Percentiles rank a stretch among this genome's conserved stretches.
These are phyloP conservation scores for Colletotrichum aenigma DNA, from an alignment of 2,329 filamentous ascomycete species.

Conservation along the genomic window DNA sequence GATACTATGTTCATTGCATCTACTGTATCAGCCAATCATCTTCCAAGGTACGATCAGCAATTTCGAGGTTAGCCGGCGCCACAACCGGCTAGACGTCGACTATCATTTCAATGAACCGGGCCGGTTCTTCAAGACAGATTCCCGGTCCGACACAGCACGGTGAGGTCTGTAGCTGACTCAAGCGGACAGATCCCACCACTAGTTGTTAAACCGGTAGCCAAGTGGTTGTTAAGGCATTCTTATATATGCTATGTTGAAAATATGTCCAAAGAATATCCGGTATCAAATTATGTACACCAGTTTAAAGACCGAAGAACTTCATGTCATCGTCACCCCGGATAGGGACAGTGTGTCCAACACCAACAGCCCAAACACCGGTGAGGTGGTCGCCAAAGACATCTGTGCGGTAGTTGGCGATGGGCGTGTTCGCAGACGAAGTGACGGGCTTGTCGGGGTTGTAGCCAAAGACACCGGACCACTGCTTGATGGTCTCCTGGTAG, in stretches of 20 bases:
- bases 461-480: slow-evolving; percentile 58
- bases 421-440: slow-evolving; percentile 33
- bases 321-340: slow-evolving; percentile 18
- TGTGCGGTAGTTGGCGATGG: slow-evolving; percentile 41
- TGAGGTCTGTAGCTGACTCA: neutral
- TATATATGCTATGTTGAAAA: neutral
- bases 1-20: neutral
- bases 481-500: slow-evolving; percentile 61
- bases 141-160: neutral
- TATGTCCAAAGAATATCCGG: neutral
- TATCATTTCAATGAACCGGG: neutral
- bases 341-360: slow-evolving; percentile 26
- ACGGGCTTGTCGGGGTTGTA: slow-evolving; percentile 33
- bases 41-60: neutral
- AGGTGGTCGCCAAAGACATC: slow-evolving; percentile 40
- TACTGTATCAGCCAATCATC: neutral
- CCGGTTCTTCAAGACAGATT: neutral
- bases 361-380: slow-evolving; percentile 26
- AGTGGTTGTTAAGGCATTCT: neutral
- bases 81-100: neutral
- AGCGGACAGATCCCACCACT: neutral
- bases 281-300: neutral
- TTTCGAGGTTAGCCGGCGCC: neutral
- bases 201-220: neutral
- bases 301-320: slow-evolving; percentile 16